These are phyloP conservation scores for Pseudopediastrum boryanum DNA, from an alignment of 139 green algal species.

Conservation along the genomic window DNA sequence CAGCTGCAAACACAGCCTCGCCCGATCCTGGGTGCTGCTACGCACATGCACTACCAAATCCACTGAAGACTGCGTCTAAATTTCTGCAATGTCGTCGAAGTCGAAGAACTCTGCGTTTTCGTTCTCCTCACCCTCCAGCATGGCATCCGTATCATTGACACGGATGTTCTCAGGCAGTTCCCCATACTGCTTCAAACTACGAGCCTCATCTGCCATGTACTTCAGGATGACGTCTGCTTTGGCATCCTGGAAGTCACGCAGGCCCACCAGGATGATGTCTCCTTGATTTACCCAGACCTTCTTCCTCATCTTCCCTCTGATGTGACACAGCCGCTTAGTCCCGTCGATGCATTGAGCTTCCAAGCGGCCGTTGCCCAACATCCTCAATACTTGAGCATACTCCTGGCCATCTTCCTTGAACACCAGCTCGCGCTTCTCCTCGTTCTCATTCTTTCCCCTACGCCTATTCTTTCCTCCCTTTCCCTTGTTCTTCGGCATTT, in stretches of 20 bases:
- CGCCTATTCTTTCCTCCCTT: constrained; percentile 60
- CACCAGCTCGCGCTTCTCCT: constrained; percentile 99
- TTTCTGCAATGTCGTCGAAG: constrained; percentile 79
- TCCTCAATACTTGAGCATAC: constrained; percentile 89
- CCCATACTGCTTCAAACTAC: constrained; percentile 84
- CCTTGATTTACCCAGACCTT: constrained; percentile 84
- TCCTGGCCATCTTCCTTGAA: constrained; percentile 99
- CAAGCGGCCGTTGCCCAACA: constrained; percentile 98
- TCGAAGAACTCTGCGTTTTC: constrained; percentile 78
- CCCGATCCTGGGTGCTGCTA: too few relatives aligned
- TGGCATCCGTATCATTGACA: constrained; percentile 74
- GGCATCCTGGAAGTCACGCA: constrained; percentile 99
- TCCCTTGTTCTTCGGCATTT: constrained; percentile 69
- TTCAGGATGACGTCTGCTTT: constrained; percentile 99
- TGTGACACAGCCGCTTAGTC: constrained; percentile 97
- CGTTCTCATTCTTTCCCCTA: constrained; percentile 88
- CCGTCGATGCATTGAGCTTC: constrained; percentile 99
- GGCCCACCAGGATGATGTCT: constrained; percentile 96
- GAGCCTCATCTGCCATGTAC: constrained; percentile 95
- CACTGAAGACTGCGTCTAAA: constrained; percentile 35
- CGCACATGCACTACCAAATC: neutral
- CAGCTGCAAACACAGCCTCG: too few relatives aligned
- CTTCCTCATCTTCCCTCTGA: constrained; percentile 99
- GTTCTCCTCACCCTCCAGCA: constrained; percentile 58
- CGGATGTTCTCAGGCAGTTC: constrained; percentile 95